Evolutionary conservation across 2,329 filamentous ascomycete genomes (phyloP), one percentile per base, ranked within the genome.

Genomic region (Epichloe sp.): DNA sequence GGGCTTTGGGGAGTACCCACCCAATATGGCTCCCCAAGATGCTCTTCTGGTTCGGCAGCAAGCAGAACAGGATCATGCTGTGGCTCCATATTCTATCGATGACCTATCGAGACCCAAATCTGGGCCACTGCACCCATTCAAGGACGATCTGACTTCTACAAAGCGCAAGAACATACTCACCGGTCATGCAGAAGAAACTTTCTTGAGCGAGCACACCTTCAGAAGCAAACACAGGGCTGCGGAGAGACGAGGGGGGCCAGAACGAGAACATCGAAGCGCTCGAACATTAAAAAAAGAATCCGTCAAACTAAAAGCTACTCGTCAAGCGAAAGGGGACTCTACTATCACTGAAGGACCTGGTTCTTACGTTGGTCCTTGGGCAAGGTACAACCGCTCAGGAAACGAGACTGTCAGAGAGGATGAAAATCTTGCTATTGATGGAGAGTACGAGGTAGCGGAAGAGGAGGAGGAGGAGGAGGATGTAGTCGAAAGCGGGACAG

Each of bases 361-460:
- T 50, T 84, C 89, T 44, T 98, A 98, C 67, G 78, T 95, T 38
- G 94, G 94, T 0, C 94, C 93, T 0, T 98, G 94, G 94, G 94
- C 93, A 8, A 83, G 78, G 64, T 95, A 94, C 63, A 77, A 76
- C 59, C 76, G 82, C 56, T 74, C 82, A 47, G 82, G 90, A 56
- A 85, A 86, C 59, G 85, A 89, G 57, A 78, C 86, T 53, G 82
- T 87, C 17, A 81, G 75, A 47, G 80, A 82, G n/a, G 85, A 81
- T 44, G 87, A 86, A 56, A 81, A 88, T 65, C 74, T 94, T 42
- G 84, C 78, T 5, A 87, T 83, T 59, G 86, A 87, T 55, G 85
- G 89, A 63, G 87, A 91, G 61, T 87, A 85, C 58, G 82, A 88
- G 54, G 79, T 83, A 48, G 81, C 88, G 42, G 83, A 87, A 59